Conservation (phyloP, 495 filamentous ascomycete genomes). For the Xylaria castorea region DNA sequence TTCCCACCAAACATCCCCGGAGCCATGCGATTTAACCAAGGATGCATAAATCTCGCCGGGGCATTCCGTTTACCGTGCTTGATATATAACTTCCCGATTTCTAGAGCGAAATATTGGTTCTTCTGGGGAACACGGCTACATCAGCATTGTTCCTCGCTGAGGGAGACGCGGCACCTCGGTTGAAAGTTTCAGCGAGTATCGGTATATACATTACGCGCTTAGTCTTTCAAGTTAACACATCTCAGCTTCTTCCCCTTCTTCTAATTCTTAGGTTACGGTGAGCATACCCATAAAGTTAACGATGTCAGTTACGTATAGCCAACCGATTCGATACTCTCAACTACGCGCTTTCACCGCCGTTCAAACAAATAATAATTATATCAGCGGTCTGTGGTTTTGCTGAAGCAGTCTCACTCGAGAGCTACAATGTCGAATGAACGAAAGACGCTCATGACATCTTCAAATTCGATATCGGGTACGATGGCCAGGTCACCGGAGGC, state of each 20-base stretch:
- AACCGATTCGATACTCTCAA: no score
- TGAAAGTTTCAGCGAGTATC: background rate
- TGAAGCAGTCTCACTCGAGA: background rate
- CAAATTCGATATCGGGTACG: conserved; percentile 69
- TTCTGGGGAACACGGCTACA: background rate
- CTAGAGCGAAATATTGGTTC: background rate
- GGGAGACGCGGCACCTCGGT: background rate
- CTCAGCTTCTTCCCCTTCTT: no score
- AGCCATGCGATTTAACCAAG: background rate
- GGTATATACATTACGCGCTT: background rate
- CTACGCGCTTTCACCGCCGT: no score
- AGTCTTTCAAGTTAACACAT: no score
- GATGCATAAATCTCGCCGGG: background rate
- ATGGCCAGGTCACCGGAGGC: conserved; percentile 61
- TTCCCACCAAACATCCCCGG: no score
- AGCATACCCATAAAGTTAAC: background rate
- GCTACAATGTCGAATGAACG: background rate
- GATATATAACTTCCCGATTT: background rate
- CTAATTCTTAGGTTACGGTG: background rate
- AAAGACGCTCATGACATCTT: conserved; percentile 60
- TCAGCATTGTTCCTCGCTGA: background rate
- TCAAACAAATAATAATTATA: no score
- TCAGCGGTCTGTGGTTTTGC: background rate
- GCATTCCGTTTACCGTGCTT: background rate
- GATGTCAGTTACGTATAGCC: background rate